A percentile compares a stretch with the other conserved stretches of the same genome.
Evolutionary conservation across 2,329 filamentous ascomycete genomes (phyloP).

Genomic region (Pseudogymnoascus sp.): DNA sequence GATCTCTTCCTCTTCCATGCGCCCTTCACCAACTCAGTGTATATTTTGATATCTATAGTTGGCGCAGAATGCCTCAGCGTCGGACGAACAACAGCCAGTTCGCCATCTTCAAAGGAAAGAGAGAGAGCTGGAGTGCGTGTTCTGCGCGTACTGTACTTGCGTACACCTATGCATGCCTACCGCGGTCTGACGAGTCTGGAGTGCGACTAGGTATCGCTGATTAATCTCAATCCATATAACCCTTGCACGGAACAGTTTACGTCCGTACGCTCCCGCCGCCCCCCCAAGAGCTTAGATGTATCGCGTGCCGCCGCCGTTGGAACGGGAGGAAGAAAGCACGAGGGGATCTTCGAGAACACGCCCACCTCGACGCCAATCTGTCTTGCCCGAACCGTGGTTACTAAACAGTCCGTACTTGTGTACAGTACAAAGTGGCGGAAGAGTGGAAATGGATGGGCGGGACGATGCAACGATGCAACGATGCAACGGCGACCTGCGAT

Average conservation of each 20-base stretch:
- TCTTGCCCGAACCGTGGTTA: constrained; percentile 2
- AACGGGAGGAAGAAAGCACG: background rate
- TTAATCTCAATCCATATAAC: background rate
- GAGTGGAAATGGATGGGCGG: background rate
- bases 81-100: background rate
- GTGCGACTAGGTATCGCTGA: background rate
- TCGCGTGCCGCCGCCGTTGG: background rate
- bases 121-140: background rate
- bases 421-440: background rate
- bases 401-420: background rate
- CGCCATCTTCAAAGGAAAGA: background rate
- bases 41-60: background rate
- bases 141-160: background rate
- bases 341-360: background rate
- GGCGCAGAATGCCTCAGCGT: background rate
- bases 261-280: background rate
- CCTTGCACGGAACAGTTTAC: background rate
- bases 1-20: background rate
- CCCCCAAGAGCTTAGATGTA: background rate
- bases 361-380: constrained; percentile 1
- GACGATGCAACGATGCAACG: constrained; percentile 1
- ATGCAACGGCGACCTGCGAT: constrained; percentile 1
- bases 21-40: no score
- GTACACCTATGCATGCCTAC: background rate
- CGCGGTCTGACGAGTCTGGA: background rate